A percentile compares a stretch with the other conserved stretches of the same genome.
phyloP scores from a whole-genome alignment of 1,284 basidiomycete genomes.

The Microbotryum silenes-acaulis region DNA sequence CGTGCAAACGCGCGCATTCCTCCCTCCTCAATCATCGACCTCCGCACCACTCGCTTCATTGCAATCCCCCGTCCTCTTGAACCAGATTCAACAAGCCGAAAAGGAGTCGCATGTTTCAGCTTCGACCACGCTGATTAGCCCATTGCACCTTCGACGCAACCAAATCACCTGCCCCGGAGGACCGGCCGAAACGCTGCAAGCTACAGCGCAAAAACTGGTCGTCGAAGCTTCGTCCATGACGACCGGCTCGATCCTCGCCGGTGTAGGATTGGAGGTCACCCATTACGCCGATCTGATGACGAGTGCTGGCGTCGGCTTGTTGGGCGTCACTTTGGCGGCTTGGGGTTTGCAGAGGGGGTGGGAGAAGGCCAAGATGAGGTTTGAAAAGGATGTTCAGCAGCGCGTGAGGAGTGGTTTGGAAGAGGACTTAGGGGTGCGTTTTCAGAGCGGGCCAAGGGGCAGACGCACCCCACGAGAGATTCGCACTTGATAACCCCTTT shows the following conservation, averaged over 20 bases:
- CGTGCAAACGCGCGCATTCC: neutral
- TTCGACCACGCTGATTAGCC: conserved; percentile 14
- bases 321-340: conserved; percentile 35
- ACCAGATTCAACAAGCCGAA: conserved; percentile 11
- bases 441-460: neutral
- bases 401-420: conserved; percentile 19
- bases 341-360: conserved; percentile 41
- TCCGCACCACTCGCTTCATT: conserved; percentile 5
- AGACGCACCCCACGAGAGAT: neutral
- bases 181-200: conserved; percentile 25
- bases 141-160: conserved; percentile 19
- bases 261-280: conserved; percentile 12
- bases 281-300: conserved; percentile 35
- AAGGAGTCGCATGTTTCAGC: neutral
- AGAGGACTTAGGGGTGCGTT: conserved; percentile 24
- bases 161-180: conserved; percentile 31
- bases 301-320: conserved; percentile 33
- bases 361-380: conserved; percentile 36
- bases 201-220: conserved; percentile 23
- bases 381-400: conserved; percentile 35
- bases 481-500: neutral
- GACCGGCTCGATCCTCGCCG: conserved; percentile 4
- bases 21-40: conserved; percentile 2
- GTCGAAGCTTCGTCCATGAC: neutral
- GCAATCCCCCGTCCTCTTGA: conserved; percentile 15